Conservation (phyloP, 805 yeast genomes). For the Phaffomyces antillensis region DNA sequence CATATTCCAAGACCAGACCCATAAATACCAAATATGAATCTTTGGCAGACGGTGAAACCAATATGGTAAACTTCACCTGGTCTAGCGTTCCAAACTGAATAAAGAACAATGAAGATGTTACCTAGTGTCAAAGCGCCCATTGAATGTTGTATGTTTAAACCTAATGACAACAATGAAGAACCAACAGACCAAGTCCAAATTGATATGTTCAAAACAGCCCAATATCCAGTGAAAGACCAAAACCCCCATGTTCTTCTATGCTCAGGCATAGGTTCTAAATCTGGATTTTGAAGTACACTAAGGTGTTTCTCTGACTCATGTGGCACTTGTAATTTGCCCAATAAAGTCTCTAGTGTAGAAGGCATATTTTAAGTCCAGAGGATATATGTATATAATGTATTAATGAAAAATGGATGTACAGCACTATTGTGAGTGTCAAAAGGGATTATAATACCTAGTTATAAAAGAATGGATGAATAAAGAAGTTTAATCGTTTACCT, state of each 20-base stretch:
- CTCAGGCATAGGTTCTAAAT: conserved; percentile 33
- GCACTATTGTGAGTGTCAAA: too few species aligned
- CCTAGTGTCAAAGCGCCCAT: conserved; percentile 36
- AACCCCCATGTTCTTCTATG: conserved; percentile 32
- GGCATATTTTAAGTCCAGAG: too few species aligned
- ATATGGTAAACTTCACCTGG: conserved; percentile 35
- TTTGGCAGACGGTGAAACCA: conserved; percentile 31
- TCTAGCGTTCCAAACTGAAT: conserved; percentile 30
- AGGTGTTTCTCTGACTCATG: conserved; percentile 16
- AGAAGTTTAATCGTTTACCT: too few species aligned
- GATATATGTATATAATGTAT: too few species aligned
- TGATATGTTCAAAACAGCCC: conserved; percentile 30
- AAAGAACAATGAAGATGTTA: conserved; percentile 29
- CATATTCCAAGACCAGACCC: conserved; percentile 34
- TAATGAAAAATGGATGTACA: too few species aligned
- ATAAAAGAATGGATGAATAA: neutral
- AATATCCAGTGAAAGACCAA: conserved; percentile 27
- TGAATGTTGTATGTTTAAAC: conserved; percentile 31
- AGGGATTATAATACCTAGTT: too few species aligned
- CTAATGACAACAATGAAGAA: conserved; percentile 30
- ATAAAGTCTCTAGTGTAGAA: neutral
- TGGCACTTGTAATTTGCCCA: conserved; percentile 19
- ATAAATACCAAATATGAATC: conserved; percentile 33
- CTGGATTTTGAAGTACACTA: conserved; percentile 26
- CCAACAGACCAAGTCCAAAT: conserved; percentile 33